Evolutionary conservation across 768 basidiomycete species (phyloP), one percentile per base, ranked within the genome.

Genomic region (Mycena belliarum): DNA sequence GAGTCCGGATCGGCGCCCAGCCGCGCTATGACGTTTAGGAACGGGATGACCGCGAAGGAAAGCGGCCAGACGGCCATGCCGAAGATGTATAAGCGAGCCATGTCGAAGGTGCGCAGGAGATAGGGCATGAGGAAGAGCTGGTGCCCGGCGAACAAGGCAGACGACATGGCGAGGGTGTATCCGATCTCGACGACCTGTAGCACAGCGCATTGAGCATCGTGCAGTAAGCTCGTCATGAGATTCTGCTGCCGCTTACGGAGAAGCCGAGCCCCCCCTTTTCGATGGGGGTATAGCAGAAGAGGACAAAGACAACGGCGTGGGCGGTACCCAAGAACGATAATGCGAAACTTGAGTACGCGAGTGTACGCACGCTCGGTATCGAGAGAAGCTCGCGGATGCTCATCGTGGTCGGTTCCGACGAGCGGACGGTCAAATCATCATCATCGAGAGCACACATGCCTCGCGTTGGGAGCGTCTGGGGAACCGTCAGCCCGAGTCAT

Each of bases 231-330:
- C 29, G 49, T 12, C 38, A 25, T n/a, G 38, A 12, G 37, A 48
- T 35, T 51, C 40, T 41, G 24, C 4, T 35, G 4, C 24, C 58
- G 45, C 51, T 43, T 45, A 74, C 71, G 49, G 67, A 67, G 46
- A 74, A 69, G 28, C n/a, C 71, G 49, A 72, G 47, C 3, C 87
- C 86, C 25, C 87, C 86, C 6, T 71, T 60, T 29, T 71, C 57
- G 48, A 88, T 67, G 21, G 84, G 75, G 3, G 85, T 81, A 67
- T 83, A 88, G 54, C 82, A 85, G 66, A 83, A 87, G 23, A 88
- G 72, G 6, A 86, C 82, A 59, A 87, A 88, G 2, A 84, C 75
- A 20, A 85, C 81, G 40, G 85, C 82, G 62, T 86, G 88, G 1
- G 78, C 76, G 1, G 81, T 81, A 75, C 21, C 85, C 85, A 88